Evolutionary conservation across 768 basidiomycete genomes (phyloP), one percentile per base, ranked within the genome.

Genomic region (Russula foetens): DNA sequence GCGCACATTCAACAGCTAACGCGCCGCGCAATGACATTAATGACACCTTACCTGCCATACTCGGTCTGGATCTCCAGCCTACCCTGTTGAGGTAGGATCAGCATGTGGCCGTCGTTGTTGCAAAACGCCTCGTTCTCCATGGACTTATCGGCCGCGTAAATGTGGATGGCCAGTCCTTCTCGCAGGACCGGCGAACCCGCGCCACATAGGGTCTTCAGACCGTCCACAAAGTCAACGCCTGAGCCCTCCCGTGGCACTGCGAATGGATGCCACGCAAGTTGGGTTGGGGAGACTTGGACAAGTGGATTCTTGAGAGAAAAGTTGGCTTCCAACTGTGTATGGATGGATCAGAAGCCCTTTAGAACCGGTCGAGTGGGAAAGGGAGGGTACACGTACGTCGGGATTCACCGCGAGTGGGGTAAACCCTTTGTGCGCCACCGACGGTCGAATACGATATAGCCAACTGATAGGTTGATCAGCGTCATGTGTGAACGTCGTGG

Each of bases 51-150:
- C 84, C 77, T 81, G 54, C 85, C 85, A 62, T 83, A 80, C 69
- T 88, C 85, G 2, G 85, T 86, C 70, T 84, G 84, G 44, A 88
- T 79, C 67, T 86, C 84, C 63, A 87, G 71, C 14, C 84, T 75
- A 6, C 85, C 85, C 67, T 81, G 76, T 68, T 85, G 80, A 9
- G 85, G 85, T 19, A 86, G 72, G 66, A 88, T 82, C 67, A 86
- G 71, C 75, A 85, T 80, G 69, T 86, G 84, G 7, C 85, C 84
- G 63, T 86, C 84, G 48, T 75, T 82, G 67, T 84, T 82, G 62
- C 77, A 78, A 69, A 84, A 84, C 2, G 84, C 84, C 65, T 74
- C 77, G 56, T 79, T 81, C 39, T 73, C 78, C 84, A 86, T 86
- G 5, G 81, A 81, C 43, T 73, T 65, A 67, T 84, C 85, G 26